phyloP scores from a whole-genome alignment of 2,329 filamentous ascomycete genomes.

The Ophiognomonia clavigignenti-juglandacearum region DNA sequence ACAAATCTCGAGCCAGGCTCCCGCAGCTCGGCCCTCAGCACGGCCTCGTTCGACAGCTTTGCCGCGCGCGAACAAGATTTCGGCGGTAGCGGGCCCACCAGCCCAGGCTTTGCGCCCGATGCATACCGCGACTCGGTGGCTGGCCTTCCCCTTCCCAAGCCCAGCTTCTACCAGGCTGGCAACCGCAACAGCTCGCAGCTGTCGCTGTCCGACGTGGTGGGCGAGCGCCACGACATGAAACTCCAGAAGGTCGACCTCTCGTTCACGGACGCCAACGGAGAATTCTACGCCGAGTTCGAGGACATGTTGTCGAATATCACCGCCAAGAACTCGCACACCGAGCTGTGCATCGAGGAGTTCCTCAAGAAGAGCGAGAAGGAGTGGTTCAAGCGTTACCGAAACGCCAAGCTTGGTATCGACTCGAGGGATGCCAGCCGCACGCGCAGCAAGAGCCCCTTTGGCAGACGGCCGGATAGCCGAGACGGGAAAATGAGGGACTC shows the following conservation, averaged over 20 bases:
- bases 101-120: conserved; percentile 13
- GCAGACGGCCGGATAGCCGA: conserved; percentile 22
- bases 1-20: conserved; percentile 11
- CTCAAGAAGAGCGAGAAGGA: conserved; percentile 62
- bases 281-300: conserved; percentile 56
- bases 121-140: conserved; percentile 23
- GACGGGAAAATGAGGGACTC: conserved; percentile 34
- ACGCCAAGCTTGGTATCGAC: conserved; percentile 51
- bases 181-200: conserved; percentile 40
- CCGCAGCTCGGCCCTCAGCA: conserved; percentile 10
- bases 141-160: conserved; percentile 22
- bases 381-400: conserved; percentile 57
- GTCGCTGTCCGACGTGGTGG: conserved; percentile 52
- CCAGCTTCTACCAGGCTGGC: conserved; percentile 21
- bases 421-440: conserved; percentile 32
- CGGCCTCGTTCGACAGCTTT: conserved; percentile 16
- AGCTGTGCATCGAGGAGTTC: conserved; percentile 62
- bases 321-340: conserved; percentile 51
- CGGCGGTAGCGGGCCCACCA: conserved; percentile 7
- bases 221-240: conserved; percentile 56
- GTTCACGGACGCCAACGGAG: conserved; percentile 60
- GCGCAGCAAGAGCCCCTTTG: conserved; percentile 20
- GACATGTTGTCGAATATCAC: conserved; percentile 48
- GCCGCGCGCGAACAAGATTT: conserved; percentile 15
- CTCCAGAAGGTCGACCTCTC: conserved; percentile 63